Evolutionary conservation across 2,329 filamentous ascomycete genomes (phyloP), one percentile per base, ranked within the genome.

Genomic region (Aspergillus japonicus): DNA sequence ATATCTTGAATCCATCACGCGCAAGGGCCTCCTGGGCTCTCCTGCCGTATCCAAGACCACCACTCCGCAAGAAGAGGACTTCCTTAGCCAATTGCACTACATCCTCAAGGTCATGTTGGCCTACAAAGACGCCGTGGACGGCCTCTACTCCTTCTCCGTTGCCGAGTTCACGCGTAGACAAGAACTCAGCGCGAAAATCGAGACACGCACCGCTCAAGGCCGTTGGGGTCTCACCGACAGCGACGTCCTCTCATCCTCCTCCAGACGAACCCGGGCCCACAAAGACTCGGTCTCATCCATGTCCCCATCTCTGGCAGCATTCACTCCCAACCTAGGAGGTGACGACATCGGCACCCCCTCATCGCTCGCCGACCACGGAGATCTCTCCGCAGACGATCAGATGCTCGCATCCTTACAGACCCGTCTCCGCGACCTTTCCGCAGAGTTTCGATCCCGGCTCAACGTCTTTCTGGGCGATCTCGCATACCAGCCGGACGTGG

Each of bases 91-190:
- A 75, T 85, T 99, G 1, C 91, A 96, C 73, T 92, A 97, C 70
- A 88, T 99, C 24, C 83, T 99, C 51, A 93, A 95, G 69, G 88
- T 89, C 59, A 99, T 99, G 93, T 87, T 99, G 44, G 85, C 86
- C 44, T 99, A 97, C 77, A 91, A 94, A 68, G 94, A 97, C 74
- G 90, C 88, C 14, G 92, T 99, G 42, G 95, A 99, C 71, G 91
- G 92, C 0, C 83, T 99, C 7, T 99, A 98, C 80, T 92, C 90
- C 57, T 97, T 93, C 85, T 93, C 90, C 55, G 92, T 98, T 7
- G 92, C 93, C 0, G 94, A 98, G 75, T 99, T 96, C 75, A 96
- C 92, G 1, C 87, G 87, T 52, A 86, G 91, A n/a, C 94, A 98
- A 74, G 93, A 97, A 69, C 85, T 87, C 21, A 89, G 88, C 61